Conservation (phyloP, 306 rosid genomes). For the Glycine latifolia region DNA sequence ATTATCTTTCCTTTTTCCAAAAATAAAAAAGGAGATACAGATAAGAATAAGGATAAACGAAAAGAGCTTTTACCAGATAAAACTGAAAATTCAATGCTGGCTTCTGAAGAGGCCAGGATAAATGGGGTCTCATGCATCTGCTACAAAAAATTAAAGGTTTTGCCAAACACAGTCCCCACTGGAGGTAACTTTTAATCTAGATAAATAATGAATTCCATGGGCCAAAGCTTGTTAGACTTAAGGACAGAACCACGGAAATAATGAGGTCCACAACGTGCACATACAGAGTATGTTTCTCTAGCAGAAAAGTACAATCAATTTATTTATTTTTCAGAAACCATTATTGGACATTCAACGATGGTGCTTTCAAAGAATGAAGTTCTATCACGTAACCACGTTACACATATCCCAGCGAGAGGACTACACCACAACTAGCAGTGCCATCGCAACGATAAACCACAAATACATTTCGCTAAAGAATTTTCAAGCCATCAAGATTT, state of each 20-base stretch:
- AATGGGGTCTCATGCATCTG: not conserved
- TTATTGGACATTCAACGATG: constrained; percentile 40
- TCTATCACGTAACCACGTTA: constrained; percentile 44
- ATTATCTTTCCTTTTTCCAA: too few relatives aligned
- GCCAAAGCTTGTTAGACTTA: constrained; percentile 42
- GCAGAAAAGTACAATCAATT: constrained; percentile 35
- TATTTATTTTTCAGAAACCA: not conserved
- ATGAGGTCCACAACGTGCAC: constrained; percentile 54
- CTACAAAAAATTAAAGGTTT: constrained; percentile 14
- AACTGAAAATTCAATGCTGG: constrained; percentile 18
- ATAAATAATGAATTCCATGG: constrained; percentile 44
- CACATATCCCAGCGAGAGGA: constrained; percentile 15
- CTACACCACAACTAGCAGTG: constrained; percentile 47
- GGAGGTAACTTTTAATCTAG: constrained; percentile 34
- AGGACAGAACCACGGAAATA: constrained; percentile 45
- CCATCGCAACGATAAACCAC: constrained; percentile 29
- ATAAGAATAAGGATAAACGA: not conserved
- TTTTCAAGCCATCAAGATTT: constrained; percentile 2
- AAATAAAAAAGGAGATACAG: not conserved
- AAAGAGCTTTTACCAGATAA: constrained; percentile 22
- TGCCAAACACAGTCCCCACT: constrained; percentile 41
- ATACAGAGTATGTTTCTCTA: constrained; percentile 21
- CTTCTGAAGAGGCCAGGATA: constrained; percentile 11
- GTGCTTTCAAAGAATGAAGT: constrained; percentile 48
- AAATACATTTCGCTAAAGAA: constrained; percentile 22